Evolutionary conservation across 2,329 filamentous ascomycete species (phyloP).

Genomic region (Amesomyces nigricolor): DNA sequence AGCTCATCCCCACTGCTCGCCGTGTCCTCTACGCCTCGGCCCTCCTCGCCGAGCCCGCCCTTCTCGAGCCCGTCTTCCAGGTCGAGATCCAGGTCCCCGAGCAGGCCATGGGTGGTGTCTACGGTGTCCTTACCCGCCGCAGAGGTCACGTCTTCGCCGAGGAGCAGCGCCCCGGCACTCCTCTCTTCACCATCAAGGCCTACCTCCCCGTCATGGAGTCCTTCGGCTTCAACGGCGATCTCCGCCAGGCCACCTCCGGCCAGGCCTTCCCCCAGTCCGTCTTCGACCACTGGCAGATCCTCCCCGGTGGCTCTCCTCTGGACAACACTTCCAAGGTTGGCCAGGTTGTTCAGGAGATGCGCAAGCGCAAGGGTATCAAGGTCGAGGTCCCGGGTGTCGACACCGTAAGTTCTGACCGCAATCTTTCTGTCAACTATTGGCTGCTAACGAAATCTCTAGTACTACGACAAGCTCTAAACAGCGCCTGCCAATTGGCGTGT

Average conservation of each 20-base stretch:
- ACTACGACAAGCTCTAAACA: conserved; percentile 97
- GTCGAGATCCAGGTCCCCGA: conserved; percentile 99
- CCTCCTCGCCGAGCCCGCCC: conserved; percentile 83
- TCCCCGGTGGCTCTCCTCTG: conserved; percentile 88
- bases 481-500: conserved; percentile 39
- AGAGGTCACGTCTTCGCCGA: conserved; percentile 99
- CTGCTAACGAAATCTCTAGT: conserved; percentile 53
- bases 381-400: conserved; percentile 84
- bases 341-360: conserved; percentile 78
- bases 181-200: conserved; percentile 85
- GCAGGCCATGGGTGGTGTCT: conserved; percentile 99
- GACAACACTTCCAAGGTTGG: conserved; percentile 79
- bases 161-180: conserved; percentile 96
- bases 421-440: background rate
- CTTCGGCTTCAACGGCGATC: conserved; percentile 90
- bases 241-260: conserved; percentile 86
- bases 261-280: conserved; percentile 99
- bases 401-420: conserved; percentile 66
- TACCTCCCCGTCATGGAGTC: conserved; percentile 39
- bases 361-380: conserved; percentile 99
- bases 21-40: conserved; percentile 93
- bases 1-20: conserved; percentile 96
- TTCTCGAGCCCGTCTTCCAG: conserved; percentile 96
- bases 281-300: conserved; percentile 97
- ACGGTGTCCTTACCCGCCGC: conserved; percentile 94